These are phyloP conservation scores for Botrytis byssoidea DNA, from an alignment of 2,329 filamentous ascomycete species.

Conservation along the genomic window DNA sequence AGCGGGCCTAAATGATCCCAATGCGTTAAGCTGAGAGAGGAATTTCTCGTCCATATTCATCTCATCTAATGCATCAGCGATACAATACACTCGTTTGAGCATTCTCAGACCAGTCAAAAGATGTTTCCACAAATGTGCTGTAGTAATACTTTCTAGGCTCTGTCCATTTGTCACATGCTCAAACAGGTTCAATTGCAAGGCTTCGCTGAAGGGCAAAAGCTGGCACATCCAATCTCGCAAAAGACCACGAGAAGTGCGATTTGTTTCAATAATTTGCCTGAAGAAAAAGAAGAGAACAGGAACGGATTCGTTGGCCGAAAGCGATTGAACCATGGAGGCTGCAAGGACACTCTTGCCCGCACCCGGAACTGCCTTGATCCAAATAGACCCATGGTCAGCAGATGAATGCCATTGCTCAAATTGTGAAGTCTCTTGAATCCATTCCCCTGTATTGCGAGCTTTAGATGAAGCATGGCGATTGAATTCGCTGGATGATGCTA, in stretches of 20 bases:
- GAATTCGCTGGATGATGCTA: constrained; percentile 26
- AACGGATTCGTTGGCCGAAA: constrained; percentile 6
- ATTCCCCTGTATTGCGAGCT: constrained; percentile 27
- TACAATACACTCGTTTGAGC: constrained; percentile 42
- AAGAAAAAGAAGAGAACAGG: constrained; percentile 44
- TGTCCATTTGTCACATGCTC: background rate
- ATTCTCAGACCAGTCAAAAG: constrained; percentile 30
- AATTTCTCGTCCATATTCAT: constrained; percentile 45
- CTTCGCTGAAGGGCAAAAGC: constrained; percentile 33
- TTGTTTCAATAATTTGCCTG: constrained; percentile 40
- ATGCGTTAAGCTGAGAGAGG: constrained; percentile 37
- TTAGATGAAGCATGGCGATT: constrained; percentile 28
- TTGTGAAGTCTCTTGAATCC: constrained; percentile 27
- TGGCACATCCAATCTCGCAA: constrained; percentile 41
- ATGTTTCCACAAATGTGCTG: constrained; percentile 37
- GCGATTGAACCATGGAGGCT: constrained; percentile 28
- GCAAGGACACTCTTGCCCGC: constrained; percentile 47
- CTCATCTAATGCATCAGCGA: constrained; percentile 52
- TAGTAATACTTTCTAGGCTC: constrained; percentile 22
- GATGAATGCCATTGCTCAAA: constrained; percentile 29
- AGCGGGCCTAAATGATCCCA: constrained; percentile 39
- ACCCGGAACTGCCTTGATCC: constrained; percentile 48
- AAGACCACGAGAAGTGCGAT: constrained; percentile 33
- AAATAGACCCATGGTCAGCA: constrained; percentile 43
- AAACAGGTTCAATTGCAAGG: background rate